Evolutionary conservation across 2,329 filamentous ascomycete genomes (phyloP).

Genomic region (Xylariaceae sp.): DNA sequence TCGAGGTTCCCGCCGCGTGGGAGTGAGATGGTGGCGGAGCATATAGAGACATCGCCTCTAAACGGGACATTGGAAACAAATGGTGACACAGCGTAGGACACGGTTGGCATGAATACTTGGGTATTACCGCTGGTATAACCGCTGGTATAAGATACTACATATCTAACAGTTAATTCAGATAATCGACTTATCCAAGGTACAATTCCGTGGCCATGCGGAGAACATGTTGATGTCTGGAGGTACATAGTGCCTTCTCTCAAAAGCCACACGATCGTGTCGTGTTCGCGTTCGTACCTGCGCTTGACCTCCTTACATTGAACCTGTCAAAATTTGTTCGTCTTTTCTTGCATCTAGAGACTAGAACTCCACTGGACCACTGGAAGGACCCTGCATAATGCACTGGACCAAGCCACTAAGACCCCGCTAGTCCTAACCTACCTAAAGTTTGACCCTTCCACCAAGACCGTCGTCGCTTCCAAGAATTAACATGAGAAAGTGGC

Average conservation of each 20-base stretch:
- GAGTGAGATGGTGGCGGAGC: slow-evolving; percentile 16
- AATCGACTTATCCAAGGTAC: too few species aligned
- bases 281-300: too few species aligned
- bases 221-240: too few species aligned
- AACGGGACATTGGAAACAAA: not conserved
- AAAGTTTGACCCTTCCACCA: not conserved
- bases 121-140: not conserved
- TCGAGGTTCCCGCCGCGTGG: slow-evolving; percentile 19
- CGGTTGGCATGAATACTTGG: not conserved
- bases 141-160: too few species aligned
- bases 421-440: not conserved
- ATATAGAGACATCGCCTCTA: slow-evolving; percentile 5
- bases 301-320: too few species aligned
- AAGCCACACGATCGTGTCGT: too few species aligned
- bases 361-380: not conserved
- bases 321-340: too few species aligned
- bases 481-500: too few species aligned
- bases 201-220: too few species aligned
- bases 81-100: not conserved
- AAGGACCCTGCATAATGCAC: not conserved
- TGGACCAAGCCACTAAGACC: not conserved
- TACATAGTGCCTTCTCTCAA: too few species aligned
- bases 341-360: not conserved
- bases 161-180: too few species aligned
- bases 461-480: not conserved